Evolutionary conservation across 208 protist genomes (phyloP).

Genomic region (Phytomonas francai): DNA sequence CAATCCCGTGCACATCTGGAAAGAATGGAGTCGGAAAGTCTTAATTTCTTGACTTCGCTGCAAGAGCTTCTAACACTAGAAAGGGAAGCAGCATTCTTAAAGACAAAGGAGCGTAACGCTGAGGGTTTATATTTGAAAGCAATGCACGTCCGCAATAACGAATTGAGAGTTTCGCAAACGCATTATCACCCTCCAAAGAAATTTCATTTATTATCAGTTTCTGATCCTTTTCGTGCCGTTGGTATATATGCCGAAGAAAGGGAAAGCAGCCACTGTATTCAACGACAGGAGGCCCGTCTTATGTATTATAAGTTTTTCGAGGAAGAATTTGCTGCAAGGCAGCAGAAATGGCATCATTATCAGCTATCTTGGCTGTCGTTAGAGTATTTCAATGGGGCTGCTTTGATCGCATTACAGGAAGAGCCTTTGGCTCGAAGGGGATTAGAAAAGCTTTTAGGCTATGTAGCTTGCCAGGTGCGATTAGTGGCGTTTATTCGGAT

Average conservation of each 20-base stretch:
- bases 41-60: background rate
- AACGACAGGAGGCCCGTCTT: background rate
- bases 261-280: background rate
- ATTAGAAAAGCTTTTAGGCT: slow-evolving; percentile 12
- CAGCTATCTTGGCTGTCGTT: background rate
- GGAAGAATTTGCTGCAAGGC: background rate
- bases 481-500: slow-evolving; percentile 37
- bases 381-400: background rate
- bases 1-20: background rate
- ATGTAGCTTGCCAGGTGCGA: slow-evolving; percentile 28
- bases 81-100: background rate
- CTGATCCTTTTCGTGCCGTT: background rate
- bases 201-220: background rate
- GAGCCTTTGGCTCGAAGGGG: slow-evolving; percentile 12
- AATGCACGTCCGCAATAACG: background rate
- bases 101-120: background rate
- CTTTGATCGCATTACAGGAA: slow-evolving; percentile 8
- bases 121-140: background rate
- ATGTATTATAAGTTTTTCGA: background rate
- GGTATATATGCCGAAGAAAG: background rate
- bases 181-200: background rate
- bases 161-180: background rate
- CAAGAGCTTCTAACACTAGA: background rate
- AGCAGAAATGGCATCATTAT: background rate
- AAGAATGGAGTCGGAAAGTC: background rate